Percentiles rank a stretch among this genome's conserved stretches.
phyloP scores from a whole-genome alignment of 352 stramenopile genomes.

The Phytophthora brassicae region DNA sequence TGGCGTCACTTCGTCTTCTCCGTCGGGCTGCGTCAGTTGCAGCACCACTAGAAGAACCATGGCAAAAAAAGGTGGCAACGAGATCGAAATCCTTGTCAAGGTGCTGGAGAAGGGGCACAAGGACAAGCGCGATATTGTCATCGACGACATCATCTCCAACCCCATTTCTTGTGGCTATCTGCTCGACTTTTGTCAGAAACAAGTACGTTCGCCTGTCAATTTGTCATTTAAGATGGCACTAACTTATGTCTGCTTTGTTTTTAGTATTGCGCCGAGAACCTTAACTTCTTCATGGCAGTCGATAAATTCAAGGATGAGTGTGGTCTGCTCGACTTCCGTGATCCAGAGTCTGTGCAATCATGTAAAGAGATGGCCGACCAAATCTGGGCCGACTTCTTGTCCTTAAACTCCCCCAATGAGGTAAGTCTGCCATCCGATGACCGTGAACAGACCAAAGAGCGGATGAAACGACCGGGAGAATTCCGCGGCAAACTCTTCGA shows the following conservation, averaged over 20 bases:
- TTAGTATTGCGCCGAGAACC: conserved; percentile 84
- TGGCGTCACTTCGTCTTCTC: conserved; percentile 27
- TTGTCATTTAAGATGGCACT: neutral
- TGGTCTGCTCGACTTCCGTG: conserved; percentile 73
- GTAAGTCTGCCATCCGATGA: conserved; percentile 81
- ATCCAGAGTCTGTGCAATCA: conserved; percentile 74
- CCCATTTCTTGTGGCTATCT: conserved; percentile 84
- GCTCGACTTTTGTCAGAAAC: conserved; percentile 87
- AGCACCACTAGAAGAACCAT: conserved; percentile 29
- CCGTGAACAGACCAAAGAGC: conserved; percentile 75
- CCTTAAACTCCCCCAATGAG: conserved; percentile 83
- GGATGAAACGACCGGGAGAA: conserved; percentile 81
- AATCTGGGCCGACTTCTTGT: conserved; percentile 85
- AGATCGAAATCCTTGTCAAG: conserved; percentile 65
- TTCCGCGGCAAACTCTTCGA: conserved; percentile 82
- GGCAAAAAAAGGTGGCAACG: conserved; percentile 71
- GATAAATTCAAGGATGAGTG: conserved; percentile 88
- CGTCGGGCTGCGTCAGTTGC: conserved; percentile 28
- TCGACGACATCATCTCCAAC: conserved; percentile 87
- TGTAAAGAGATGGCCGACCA: conserved; percentile 85
- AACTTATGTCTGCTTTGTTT: too few species aligned
- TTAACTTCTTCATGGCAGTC: conserved; percentile 88
- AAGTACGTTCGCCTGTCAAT: conserved; percentile 41
- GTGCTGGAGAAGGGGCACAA: conserved; percentile 69
- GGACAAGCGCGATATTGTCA: conserved; percentile 79